Evolutionary conservation across 1,284 basidiomycete species (phyloP).

Genomic region (Cutaneotrichosporon arboriforme): DNA sequence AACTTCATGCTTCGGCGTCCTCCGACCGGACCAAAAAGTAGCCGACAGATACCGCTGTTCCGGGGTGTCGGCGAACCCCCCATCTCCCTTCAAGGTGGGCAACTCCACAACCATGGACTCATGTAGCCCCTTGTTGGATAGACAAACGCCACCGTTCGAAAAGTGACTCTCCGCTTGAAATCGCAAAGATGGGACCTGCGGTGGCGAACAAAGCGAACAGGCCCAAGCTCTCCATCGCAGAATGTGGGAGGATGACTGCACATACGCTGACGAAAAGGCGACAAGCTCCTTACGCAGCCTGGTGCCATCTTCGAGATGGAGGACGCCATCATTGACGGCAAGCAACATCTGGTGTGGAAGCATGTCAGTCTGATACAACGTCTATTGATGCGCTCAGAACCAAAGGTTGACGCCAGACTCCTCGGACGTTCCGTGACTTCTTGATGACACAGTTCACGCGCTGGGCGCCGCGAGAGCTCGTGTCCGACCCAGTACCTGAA

Average conservation of each 20-base stretch:
- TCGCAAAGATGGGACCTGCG: no score
- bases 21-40: no score
- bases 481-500: slow-evolving; percentile 29
- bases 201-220: not conserved
- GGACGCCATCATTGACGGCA: slow-evolving; percentile 25
- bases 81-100: no score
- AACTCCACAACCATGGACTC: no score
- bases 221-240: not conserved
- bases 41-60: no score
- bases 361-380: slow-evolving; percentile 21
- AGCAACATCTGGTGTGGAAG: slow-evolving; percentile 32
- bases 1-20: no score
- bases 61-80: no score
- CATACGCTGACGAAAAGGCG: slow-evolving; percentile 21
- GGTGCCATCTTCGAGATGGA: slow-evolving; percentile 41
- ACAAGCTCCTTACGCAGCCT: slow-evolving; percentile 32
- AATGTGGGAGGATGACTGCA: not conserved
- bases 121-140: no score
- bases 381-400: not conserved
- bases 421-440: slow-evolving; percentile 3
- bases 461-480: slow-evolving; percentile 10
- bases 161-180: no score
- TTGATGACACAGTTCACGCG: not conserved
- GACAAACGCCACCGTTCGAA: no score
- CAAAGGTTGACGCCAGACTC: not conserved